Conservation (phyloP, 805 yeast species). For the Candida insectalens region DNA sequence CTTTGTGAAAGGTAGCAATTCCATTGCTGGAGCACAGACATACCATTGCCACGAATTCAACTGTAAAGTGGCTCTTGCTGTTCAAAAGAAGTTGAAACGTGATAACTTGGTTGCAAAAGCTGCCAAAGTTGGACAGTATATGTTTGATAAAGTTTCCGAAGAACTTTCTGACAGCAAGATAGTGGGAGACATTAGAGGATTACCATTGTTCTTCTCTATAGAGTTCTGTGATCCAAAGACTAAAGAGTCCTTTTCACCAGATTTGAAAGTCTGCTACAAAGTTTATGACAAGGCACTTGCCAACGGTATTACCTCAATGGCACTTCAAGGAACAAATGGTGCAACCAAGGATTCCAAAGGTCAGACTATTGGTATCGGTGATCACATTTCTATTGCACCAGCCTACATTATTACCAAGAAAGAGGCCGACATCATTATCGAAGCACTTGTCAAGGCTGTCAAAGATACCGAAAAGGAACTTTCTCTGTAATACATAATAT, state of each 20-base stretch:
- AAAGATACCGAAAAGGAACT: constrained; percentile 11
- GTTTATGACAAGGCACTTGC: constrained; percentile 26
- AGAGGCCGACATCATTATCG: constrained; percentile 29
- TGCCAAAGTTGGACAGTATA: constrained; percentile 30
- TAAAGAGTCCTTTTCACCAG: constrained; percentile 34
- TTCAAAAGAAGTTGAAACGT: constrained; percentile 28
- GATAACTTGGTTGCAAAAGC: constrained; percentile 31
- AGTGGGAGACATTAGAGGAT: constrained; percentile 46
- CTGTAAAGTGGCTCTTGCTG: constrained; percentile 36
- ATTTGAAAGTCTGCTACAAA: constrained; percentile 18
- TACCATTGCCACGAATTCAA: constrained; percentile 40
- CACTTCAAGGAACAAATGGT: constrained; percentile 32
- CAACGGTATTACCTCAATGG: constrained; percentile 34
- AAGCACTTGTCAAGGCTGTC: constrained; percentile 15
- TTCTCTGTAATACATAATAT: constrained; percentile 1
- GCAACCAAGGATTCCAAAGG: constrained; percentile 27
- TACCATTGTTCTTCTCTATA: constrained; percentile 46
- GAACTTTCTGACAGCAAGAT: constrained; percentile 21
- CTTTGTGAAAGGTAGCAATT: constrained; percentile 30
- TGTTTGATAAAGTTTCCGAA: constrained; percentile 27
- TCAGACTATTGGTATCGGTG: constrained; percentile 8
- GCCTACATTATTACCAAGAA: constrained; percentile 30
- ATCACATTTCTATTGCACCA: constrained; percentile 34
- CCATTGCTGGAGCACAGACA: constrained; percentile 39
- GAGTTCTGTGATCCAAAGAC: constrained; percentile 38